Evolutionary conservation across 2,329 filamentous ascomycete species (phyloP).

Genomic region (Thielaviopsis ethacetica): DNA sequence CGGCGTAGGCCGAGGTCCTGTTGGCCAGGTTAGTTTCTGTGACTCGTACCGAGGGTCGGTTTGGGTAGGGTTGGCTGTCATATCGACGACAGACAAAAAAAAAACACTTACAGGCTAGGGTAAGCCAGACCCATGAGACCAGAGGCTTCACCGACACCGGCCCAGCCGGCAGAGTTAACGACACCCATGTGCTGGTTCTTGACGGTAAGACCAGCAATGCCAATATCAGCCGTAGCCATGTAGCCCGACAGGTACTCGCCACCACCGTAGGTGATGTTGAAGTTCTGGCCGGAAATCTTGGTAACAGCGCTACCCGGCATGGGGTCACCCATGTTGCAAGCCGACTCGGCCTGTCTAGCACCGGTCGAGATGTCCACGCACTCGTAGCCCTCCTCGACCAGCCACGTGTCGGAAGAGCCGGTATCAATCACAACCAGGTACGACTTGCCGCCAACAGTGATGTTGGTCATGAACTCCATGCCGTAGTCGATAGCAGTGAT

Average conservation of each 20-base stretch:
- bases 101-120: conserved; percentile 1
- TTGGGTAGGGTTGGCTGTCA: neutral
- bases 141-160: neutral
- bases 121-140: conserved; percentile 8
- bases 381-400: conserved; percentile 11
- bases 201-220: conserved; percentile 2
- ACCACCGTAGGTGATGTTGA: conserved; percentile 4
- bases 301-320: neutral
- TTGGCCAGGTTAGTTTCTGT: neutral
- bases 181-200: conserved; percentile 6
- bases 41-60: neutral
- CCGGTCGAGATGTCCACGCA: conserved; percentile 1
- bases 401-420: conserved; percentile 7
- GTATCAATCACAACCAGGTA: conserved; percentile 7
- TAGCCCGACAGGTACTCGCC: conserved; percentile 4
- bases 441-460: conserved; percentile 1
- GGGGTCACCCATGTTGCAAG: conserved; percentile 2
- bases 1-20: conserved; percentile 4
- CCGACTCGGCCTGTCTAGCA: neutral
- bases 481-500: neutral
- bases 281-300: conserved; percentile 4
- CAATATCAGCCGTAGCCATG: neutral
- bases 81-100: neutral
- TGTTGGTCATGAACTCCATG: conserved; percentile 3
- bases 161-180: conserved; percentile 1